Evolutionary conservation across 306 rosid species (phyloP).

Genomic region (Castanea crenata): DNA sequence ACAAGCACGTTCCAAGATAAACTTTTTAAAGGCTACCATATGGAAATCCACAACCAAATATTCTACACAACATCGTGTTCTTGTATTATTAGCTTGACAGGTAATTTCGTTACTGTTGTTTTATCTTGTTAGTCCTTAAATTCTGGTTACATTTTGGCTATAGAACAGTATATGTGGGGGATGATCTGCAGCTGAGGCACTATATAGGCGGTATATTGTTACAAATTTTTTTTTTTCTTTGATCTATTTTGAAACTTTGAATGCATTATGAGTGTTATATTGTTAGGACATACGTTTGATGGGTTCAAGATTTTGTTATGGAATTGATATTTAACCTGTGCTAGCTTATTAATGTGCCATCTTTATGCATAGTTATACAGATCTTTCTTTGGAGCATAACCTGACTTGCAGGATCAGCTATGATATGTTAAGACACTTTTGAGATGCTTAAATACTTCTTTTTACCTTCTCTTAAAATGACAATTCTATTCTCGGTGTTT

Average conservation of each 20-base stretch:
- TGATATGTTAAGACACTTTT: not conserved
- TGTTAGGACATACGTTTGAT: not conserved
- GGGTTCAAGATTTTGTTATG: not conserved
- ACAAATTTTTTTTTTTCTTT: not conserved
- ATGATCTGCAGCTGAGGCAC: slow-evolving; percentile 1
- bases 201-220: not conserved
- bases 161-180: not conserved
- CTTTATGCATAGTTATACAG: not conserved
- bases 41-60: slow-evolving; percentile 99
- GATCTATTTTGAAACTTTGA: not conserved
- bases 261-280: not conserved
- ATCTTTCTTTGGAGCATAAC: not conserved
- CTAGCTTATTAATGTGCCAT: not conserved
- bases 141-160: slow-evolving; percentile 2
- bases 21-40: slow-evolving; percentile 90
- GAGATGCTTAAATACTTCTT: not conserved
- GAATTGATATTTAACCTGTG: not conserved
- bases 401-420: not conserved
- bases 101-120: slow-evolving; percentile 39
- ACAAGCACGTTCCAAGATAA: slow-evolving; percentile 98
- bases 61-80: slow-evolving; percentile 90
- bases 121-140: slow-evolving; percentile 14
- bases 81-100: slow-evolving; percentile 85
- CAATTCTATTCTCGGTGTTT: not conserved
- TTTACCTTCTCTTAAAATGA: not conserved